phyloP scores from a whole-genome alignment of 805 yeast genomes.

The Zygosaccharomyces bisporus region DNA sequence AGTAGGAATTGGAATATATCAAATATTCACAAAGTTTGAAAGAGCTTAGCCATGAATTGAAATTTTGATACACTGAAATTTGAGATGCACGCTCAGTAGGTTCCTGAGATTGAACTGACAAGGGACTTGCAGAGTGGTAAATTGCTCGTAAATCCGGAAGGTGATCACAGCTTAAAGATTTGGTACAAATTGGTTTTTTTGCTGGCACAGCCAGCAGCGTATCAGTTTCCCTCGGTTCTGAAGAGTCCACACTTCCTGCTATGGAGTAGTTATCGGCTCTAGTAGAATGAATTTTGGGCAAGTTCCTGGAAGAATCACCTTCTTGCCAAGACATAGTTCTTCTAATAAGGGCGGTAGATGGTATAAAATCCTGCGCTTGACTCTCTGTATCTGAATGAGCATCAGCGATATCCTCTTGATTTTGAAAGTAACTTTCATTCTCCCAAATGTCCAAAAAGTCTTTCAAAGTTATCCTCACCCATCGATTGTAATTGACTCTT shows the following conservation, averaged over 20 bases:
- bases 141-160: slow-evolving; percentile 13
- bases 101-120: background rate
- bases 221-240: background rate
- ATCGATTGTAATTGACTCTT: slow-evolving; percentile 25
- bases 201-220: slow-evolving; percentile 10
- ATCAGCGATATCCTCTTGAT: slow-evolving; percentile 6
- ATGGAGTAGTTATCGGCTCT: slow-evolving; percentile 6
- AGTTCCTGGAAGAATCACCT: background rate
- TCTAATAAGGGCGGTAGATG: slow-evolving; percentile 7
- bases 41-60: slow-evolving; percentile 12
- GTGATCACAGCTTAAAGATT: slow-evolving; percentile 22
- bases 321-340: slow-evolving; percentile 20
- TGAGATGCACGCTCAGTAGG: background rate
- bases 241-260: slow-evolving; percentile 6
- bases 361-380: slow-evolving; percentile 1
- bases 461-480: slow-evolving; percentile 27
- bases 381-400: slow-evolving; percentile 5
- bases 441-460: slow-evolving; percentile 34
- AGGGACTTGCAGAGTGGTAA: background rate
- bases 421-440: slow-evolving; percentile 10
- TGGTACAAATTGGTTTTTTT: slow-evolving; percentile 12
- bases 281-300: slow-evolving; percentile 8
- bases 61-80: background rate
- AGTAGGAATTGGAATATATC: slow-evolving; percentile 8
- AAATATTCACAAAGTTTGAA: slow-evolving; percentile 15